Conservation (phyloP, 495 filamentous ascomycete genomes). For the Antarctomyces pellizariae region DNA sequence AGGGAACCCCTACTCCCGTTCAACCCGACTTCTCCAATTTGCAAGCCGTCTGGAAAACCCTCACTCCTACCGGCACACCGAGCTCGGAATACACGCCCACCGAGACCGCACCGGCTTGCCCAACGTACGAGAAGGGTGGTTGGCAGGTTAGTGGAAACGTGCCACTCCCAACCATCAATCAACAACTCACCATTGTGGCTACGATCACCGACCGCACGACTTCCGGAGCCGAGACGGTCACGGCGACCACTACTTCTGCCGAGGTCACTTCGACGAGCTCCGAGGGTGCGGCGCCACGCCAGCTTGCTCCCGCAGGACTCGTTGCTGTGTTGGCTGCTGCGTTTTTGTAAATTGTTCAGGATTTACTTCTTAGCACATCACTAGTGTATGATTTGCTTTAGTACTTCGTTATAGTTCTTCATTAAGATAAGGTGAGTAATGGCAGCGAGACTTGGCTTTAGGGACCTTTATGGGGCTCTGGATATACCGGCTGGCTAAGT, state of each 20-base stretch:
- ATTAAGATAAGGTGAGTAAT: too few relatives aligned
- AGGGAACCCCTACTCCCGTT: conserved; percentile 52
- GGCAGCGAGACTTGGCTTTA: too few relatives aligned
- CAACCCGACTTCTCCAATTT: conserved; percentile 59
- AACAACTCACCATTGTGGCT: conserved; percentile 17
- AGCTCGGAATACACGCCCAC: conserved; percentile 36
- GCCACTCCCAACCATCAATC: conserved; percentile 42
- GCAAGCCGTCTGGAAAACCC: conserved; percentile 49
- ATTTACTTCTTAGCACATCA: too few relatives aligned
- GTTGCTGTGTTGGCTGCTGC: too few relatives aligned
- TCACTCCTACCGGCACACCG: conserved; percentile 41
- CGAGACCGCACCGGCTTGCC: conserved; percentile 45
- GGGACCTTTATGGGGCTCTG: too few relatives aligned
- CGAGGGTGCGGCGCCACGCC: too few relatives aligned
- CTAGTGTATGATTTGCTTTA: too few relatives aligned
- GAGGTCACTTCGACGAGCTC: conserved; percentile 5
- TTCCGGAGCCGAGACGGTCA: conserved; percentile 2
- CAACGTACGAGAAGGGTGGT: conserved; percentile 36
- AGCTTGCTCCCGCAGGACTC: too few relatives aligned
- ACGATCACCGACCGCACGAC: conserved; percentile 3
- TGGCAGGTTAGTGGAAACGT: conserved; percentile 53
- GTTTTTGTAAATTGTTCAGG: too few relatives aligned
- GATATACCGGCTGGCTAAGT: too few relatives aligned
- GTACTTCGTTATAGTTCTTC: too few relatives aligned
- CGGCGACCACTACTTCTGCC: conserved; percentile 5